Evolutionary conservation across 139 green algal genomes (phyloP).

Genomic region (Axilococcus clingmanii): DNA sequence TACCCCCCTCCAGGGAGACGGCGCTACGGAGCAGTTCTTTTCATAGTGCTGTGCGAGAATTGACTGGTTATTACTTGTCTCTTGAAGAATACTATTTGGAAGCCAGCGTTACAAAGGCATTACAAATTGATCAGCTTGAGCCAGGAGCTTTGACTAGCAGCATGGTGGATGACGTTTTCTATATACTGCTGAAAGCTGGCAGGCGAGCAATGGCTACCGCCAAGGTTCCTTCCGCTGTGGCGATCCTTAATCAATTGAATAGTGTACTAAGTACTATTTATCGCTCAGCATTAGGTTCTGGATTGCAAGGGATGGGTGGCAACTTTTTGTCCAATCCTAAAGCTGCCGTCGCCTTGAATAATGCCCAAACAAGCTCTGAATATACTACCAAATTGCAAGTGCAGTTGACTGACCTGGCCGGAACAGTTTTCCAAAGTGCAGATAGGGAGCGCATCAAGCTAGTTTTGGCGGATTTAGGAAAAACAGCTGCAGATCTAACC

Average conservation of each 20-base stretch:
- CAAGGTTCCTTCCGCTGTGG: conserved; percentile 38
- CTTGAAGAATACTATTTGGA: conserved; percentile 93
- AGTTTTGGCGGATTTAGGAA: conserved; percentile 67
- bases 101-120: conserved; percentile 76
- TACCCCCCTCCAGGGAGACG: conserved; percentile 31
- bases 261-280: conserved; percentile 24
- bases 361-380: conserved; percentile 58
- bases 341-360: conserved; percentile 58
- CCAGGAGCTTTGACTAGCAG: conserved; percentile 54
- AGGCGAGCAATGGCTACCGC: conserved; percentile 55
- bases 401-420: conserved; percentile 64
- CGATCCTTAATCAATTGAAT: conserved; percentile 37
- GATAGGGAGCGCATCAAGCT: conserved; percentile 61
- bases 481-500: conserved; percentile 61
- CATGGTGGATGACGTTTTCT: conserved; percentile 95
- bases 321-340: conserved; percentile 5
- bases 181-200: conserved; percentile 78
- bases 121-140: conserved; percentile 73
- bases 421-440: conserved; percentile 35
- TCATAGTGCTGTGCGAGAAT: conserved; percentile 56
- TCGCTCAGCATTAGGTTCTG: conserved; percentile 23
- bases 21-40: conserved; percentile 39
- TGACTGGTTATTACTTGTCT: conserved; percentile 74
- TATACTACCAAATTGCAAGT: conserved; percentile 73
- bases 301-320: conserved; percentile 22